Evolutionary conservation across 805 yeast species (phyloP).

Genomic region (Kodamaea lidongshanica): DNA sequence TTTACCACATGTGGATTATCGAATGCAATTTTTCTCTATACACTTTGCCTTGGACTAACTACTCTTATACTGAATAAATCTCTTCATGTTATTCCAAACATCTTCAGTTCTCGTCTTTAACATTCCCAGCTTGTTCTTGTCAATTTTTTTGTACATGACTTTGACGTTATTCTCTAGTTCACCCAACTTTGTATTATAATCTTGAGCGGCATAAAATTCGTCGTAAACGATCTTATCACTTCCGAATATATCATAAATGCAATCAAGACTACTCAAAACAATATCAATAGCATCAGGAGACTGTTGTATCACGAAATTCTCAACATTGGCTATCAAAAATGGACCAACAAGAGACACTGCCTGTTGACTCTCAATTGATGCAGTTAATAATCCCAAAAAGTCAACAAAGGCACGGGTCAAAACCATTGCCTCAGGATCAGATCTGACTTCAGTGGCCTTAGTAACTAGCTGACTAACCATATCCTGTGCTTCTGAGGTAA

Average conservation of each 20-base stretch:
- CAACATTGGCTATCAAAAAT: conserved; percentile 12
- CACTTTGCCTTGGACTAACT: conserved; percentile 24
- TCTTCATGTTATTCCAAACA: conserved; percentile 54
- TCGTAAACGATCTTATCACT: conserved; percentile 64
- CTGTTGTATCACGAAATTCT: conserved; percentile 3
- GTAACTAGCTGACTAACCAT: conserved; percentile 22
- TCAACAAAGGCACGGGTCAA: conserved; percentile 39
- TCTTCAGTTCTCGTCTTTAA: conserved; percentile 64
- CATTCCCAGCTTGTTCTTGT: conserved; percentile 51
- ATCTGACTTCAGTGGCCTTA: conserved; percentile 14
- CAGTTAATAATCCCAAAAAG: conserved; percentile 40
- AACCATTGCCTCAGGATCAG: conserved; percentile 8
- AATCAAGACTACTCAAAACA: conserved; percentile 55
- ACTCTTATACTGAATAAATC: conserved; percentile 76
- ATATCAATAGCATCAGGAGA: conserved; percentile 27
- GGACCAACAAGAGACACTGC: conserved; percentile 6
- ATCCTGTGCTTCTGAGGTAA: conserved; percentile 17
- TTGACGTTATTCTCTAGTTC: conserved; percentile 44
- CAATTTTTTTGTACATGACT: conserved; percentile 54
- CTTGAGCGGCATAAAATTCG: conserved; percentile 52
- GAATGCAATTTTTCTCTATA: too few species aligned
- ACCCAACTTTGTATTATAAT: conserved; percentile 39
- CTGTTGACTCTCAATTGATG: conserved; percentile 20
- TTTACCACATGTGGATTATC: background rate
- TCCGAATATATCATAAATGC: conserved; percentile 71